Evolutionary conservation across 2,329 filamentous ascomycete species (phyloP), one percentile per base, ranked within the genome.

Genomic region (Laburnicola sp.): DNA sequence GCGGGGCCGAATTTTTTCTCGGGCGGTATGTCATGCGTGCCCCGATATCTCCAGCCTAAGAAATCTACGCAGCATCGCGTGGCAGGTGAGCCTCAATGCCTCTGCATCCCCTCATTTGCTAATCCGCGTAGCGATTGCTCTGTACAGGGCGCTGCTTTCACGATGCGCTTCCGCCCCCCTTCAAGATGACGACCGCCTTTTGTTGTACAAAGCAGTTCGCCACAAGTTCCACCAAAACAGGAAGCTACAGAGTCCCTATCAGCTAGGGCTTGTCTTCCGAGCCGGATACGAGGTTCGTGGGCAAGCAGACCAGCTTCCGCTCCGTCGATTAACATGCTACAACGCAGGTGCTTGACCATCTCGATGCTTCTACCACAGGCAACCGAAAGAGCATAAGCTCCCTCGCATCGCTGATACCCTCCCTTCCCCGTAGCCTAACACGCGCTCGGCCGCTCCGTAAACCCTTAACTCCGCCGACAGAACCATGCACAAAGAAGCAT

Each of bases 101-200:
- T 4, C 23, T 34, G 3, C 22, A 5, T n/a, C 36, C 21, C n/a
- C 35, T 4, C 8, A 42, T 30, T 27, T 47, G 30, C 50, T 59
- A 54, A 53, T 30, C 10, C 5, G 16, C 30, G 8, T 48, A 86
- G 86, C 83, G 66, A 80, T 89, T 56, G 86, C 88, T 44, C 83
- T 93, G 42, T 92, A 87, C 74, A 82, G 86, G 56, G 84, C 87
- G 31, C 82, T 93, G 48, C 74, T 91, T 45, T 78, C 78, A 55
- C 80, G 83, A 72, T 83, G 79, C 51, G 70, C 75, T 27, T 75
- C 71, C 35, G 73, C 87, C 30, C 74, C 79, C 1, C 72, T 89
- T 1, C 79, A 82, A 1, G 62, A 76, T 64, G 75, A 82, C 40
- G 63, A 81, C 16, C 65, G 64, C 50, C 72, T 78, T 50, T 81